phyloP scores from a whole-genome alignment of 768 basidiomycete species.

The Lentinula lateritia region DNA sequence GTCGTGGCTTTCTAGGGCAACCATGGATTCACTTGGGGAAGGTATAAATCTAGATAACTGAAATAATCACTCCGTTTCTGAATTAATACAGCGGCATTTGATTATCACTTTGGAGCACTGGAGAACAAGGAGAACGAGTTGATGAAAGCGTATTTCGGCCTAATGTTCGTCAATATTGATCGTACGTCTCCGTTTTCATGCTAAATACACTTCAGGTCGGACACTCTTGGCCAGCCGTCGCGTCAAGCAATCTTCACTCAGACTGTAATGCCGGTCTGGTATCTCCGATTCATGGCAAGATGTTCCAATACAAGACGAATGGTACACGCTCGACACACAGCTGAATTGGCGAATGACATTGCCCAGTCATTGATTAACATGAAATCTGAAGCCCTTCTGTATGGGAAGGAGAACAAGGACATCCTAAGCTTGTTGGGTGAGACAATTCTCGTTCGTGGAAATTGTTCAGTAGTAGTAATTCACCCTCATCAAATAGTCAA shows the following conservation, averaged over 20 bases:
- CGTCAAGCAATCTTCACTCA: conserved; percentile 42
- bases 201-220: conserved; percentile 28
- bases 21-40: conserved; percentile 48
- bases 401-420: conserved; percentile 47
- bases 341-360: conserved; percentile 36
- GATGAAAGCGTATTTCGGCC: conserved; percentile 47
- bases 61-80: not conserved
- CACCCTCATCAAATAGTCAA: conserved; percentile 24
- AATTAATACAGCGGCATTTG: conserved; percentile 37
- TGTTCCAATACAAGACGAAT: conserved; percentile 38
- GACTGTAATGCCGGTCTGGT: conserved; percentile 42
- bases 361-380: conserved; percentile 40
- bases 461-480: not conserved
- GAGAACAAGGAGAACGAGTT: conserved; percentile 44
- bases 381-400: conserved; percentile 41
- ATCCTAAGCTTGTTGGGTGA: conserved; percentile 52
- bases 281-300: conserved; percentile 40
- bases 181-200: conserved; percentile 2
- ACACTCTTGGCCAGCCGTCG: conserved; percentile 43
- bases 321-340: conserved; percentile 41
- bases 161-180: conserved; percentile 27
- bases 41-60: conserved; percentile 20
- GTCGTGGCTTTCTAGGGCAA: conserved; percentile 42
- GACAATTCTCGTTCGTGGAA: conserved; percentile 7
- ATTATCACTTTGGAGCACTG: conserved; percentile 53